Evolutionary conservation across 129 eudicot genomes (phyloP).

Genomic region (Oenanthe sinensis): DNA sequence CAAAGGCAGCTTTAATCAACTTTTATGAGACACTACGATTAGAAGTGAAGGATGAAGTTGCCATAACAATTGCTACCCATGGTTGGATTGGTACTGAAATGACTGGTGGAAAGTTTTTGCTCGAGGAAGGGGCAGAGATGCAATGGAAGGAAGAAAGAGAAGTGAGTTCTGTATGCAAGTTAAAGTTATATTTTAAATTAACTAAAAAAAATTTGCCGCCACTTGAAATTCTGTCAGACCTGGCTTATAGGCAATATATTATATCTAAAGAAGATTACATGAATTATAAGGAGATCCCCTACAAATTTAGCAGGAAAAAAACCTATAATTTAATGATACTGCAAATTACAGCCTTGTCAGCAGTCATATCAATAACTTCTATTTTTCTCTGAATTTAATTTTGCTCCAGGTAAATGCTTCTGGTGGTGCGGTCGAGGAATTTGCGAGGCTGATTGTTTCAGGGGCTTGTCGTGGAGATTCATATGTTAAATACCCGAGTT

Average conservation of each 20-base stretch:
- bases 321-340: neutral
- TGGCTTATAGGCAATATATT: neutral
- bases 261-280: too few species aligned
- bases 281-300: neutral
- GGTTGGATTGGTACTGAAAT: constrained; percentile 98
- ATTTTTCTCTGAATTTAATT: neutral
- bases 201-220: neutral
- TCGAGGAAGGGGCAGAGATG: constrained; percentile 93
- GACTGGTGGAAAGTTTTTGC: constrained; percentile 61
- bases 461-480: constrained; percentile 79
- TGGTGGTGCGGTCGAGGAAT: constrained; percentile 60
- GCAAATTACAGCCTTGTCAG: neutral
- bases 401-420: constrained; percentile 45
- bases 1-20: constrained; percentile 84
- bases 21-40: constrained; percentile 84
- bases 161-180: constrained; percentile 26
- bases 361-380: neutral
- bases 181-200: neutral
- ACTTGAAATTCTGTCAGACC: neutral
- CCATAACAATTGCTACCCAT: constrained; percentile 82
- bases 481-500: constrained; percentile 76
- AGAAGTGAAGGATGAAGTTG: constrained; percentile 69
- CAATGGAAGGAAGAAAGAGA: constrained; percentile 99
- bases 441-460: constrained; percentile 63
- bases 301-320: neutral